These are phyloP conservation scores for Geopyxis carbonaria DNA, from an alignment of 495 filamentous ascomycete species.

Conservation along the genomic window DNA sequence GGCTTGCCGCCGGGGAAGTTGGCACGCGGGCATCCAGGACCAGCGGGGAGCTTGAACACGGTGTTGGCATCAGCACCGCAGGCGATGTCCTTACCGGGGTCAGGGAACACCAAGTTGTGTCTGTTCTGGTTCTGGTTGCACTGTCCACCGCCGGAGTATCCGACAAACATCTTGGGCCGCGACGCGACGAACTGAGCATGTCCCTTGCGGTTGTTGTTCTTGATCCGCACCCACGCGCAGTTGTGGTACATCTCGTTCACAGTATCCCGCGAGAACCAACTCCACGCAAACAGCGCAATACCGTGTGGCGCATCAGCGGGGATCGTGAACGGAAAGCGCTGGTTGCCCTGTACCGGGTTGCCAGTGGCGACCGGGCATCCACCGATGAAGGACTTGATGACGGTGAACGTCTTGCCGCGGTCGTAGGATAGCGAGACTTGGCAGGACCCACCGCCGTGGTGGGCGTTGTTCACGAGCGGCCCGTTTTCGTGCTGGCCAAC, in stretches of 20 bases:
- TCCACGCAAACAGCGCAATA: slow-evolving; percentile 48
- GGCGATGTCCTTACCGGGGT: slow-evolving; percentile 48
- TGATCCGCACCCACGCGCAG: slow-evolving; percentile 38
- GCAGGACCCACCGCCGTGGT: slow-evolving; percentile 46
- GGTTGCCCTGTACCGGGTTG: slow-evolving; percentile 8
- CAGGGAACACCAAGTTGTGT: slow-evolving; percentile 40
- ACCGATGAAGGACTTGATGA: slow-evolving; percentile 50
- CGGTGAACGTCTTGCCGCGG: slow-evolving; percentile 40
- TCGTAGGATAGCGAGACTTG: slow-evolving; percentile 49
- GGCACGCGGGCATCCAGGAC: no score
- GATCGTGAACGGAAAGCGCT: slow-evolving; percentile 34
- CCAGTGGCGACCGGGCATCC: slow-evolving; percentile 38
- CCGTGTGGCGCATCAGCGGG: slow-evolving; percentile 32
- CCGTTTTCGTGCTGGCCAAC: no score
- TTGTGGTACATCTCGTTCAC: slow-evolving; percentile 48
- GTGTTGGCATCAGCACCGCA: no score
- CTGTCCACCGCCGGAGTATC: no score
- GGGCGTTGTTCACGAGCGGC: no score
- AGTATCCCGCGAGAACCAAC: slow-evolving; percentile 41
- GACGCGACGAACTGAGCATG: slow-evolving; percentile 23
- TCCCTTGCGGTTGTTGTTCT: slow-evolving; percentile 25
- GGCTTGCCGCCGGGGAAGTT: no score
- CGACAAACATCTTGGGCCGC: slow-evolving; percentile 41
- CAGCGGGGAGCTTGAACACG: no score
- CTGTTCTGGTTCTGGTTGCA: slow-evolving; percentile 38